Conservation (phyloP, 768 basidiomycete genomes). For the Lactarius quietus region DNA sequence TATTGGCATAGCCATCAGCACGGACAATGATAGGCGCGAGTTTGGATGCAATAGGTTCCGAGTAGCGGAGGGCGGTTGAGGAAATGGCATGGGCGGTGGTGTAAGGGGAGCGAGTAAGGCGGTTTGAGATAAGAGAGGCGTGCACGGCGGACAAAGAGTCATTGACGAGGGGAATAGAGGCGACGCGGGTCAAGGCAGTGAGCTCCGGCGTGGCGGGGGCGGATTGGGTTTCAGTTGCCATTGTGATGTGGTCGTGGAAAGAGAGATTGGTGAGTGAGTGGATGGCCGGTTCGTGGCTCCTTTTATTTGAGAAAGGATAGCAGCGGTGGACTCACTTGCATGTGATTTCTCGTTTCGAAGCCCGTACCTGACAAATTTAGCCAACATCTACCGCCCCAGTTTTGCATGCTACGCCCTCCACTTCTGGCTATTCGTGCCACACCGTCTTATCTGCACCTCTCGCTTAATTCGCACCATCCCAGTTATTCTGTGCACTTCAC, state of each 20-base stretch:
- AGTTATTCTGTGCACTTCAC: too few relatives aligned
- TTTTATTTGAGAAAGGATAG: constrained; percentile 8
- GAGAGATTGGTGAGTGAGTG: background rate
- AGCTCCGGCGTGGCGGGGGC: constrained; percentile 46
- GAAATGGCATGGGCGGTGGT: constrained; percentile 60
- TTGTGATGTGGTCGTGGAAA: constrained; percentile 25
- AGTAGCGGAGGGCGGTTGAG: constrained; percentile 37
- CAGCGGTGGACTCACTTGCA: constrained; percentile 2
- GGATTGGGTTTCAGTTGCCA: constrained; percentile 38
- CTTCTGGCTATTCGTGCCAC: too few relatives aligned
- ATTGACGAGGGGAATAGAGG: constrained; percentile 70
- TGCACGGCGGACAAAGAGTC: constrained; percentile 60
- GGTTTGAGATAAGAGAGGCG: constrained; percentile 53
- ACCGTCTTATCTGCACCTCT: background rate
- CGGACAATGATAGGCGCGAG: constrained; percentile 62
- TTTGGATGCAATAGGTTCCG: constrained; percentile 61
- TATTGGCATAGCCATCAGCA: constrained; percentile 67
- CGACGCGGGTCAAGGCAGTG: constrained; percentile 59
- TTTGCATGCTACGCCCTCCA: background rate
- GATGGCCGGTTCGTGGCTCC: background rate
- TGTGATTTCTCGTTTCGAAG: constrained; percentile 13
- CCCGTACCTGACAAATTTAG: background rate
- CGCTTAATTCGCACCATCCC: too few relatives aligned
- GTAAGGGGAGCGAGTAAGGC: constrained; percentile 63
- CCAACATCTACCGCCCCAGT: background rate